phyloP scores from a whole-genome alignment of 1,284 basidiomycete species.

The Boletus calvinii region DNA sequence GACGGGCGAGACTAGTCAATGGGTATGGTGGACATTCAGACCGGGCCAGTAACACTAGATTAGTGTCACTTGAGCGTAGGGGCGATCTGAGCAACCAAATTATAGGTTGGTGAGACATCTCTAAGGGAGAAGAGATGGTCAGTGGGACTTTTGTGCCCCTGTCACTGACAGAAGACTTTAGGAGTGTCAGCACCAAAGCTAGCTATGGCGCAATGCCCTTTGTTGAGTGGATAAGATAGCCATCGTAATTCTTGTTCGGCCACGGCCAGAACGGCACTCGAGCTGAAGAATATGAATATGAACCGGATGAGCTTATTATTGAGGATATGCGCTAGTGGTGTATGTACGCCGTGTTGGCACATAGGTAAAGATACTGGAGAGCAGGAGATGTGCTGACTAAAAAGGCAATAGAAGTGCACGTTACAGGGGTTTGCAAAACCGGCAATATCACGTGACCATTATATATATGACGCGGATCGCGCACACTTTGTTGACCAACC shows the following conservation, averaged over 20 bases:
- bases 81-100: conserved; percentile 31
- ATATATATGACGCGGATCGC: conserved; percentile 34
- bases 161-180: background rate
- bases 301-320: too few species aligned
- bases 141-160: conserved; percentile 29
- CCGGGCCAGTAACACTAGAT: too few species aligned
- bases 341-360: too few species aligned
- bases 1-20: too few species aligned
- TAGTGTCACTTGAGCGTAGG: too few species aligned
- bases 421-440: conserved; percentile 6
- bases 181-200: conserved; percentile 7
- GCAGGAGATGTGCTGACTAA: background rate
- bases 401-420: background rate
- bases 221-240: conserved; percentile 22
- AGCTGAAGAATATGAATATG: too few species aligned
- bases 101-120: conserved; percentile 27
- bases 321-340: too few species aligned
- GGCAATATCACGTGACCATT: conserved; percentile 45
- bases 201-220: conserved; percentile 34
- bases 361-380: too few species aligned
- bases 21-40: too few species aligned
- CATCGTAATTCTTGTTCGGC: background rate
- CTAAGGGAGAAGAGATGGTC: conserved; percentile 40
- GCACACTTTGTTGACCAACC: conserved; percentile 40
- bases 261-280: too few species aligned